phyloP scores from a whole-genome alignment of 140 eudicot species.

The Bidens hawaiensis region DNA sequence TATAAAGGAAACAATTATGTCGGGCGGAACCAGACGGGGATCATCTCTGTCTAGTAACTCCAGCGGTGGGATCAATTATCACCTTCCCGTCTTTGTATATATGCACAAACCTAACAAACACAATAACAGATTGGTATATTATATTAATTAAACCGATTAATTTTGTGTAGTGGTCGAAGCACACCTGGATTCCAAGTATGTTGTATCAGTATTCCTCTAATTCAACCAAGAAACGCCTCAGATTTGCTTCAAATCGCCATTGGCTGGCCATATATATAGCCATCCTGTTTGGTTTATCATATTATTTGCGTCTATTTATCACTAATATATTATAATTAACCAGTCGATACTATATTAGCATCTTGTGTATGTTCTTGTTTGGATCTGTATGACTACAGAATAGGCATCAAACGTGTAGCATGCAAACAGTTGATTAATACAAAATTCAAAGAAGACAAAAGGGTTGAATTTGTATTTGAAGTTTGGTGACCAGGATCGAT shows the following conservation, averaged over 20 bases:
- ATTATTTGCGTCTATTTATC: background rate
- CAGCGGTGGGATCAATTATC: constrained; percentile 94
- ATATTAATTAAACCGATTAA: background rate
- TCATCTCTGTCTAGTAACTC: constrained; percentile 79
- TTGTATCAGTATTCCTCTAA: constrained; percentile 56
- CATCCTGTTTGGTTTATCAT: background rate
- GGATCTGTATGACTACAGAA: too few species aligned
- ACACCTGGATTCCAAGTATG: constrained; percentile 92
- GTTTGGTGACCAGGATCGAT: too few species aligned
- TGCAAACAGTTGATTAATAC: too few species aligned
- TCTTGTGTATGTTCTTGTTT: background rate
- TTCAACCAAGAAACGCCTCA: constrained; percentile 59
- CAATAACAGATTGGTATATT: background rate
- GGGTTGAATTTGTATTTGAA: too few species aligned
- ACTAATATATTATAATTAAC: too few species aligned
- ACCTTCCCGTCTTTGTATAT: constrained; percentile 95
- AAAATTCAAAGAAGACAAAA: too few species aligned
- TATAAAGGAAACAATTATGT: constrained; percentile 73
- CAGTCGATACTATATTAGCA: too few species aligned
- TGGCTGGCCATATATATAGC: constrained; percentile 33
- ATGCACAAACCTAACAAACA: constrained; percentile 75
- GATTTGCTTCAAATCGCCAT: constrained; percentile 69
- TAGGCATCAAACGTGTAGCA: background rate
- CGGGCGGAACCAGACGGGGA: constrained; percentile 96
- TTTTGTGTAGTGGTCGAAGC: background rate